A percentile compares a stretch with the other conserved stretches of the same genome.
phyloP scores from a whole-genome alignment of 306 rosid species.

The Prinsepia uniflora region DNA sequence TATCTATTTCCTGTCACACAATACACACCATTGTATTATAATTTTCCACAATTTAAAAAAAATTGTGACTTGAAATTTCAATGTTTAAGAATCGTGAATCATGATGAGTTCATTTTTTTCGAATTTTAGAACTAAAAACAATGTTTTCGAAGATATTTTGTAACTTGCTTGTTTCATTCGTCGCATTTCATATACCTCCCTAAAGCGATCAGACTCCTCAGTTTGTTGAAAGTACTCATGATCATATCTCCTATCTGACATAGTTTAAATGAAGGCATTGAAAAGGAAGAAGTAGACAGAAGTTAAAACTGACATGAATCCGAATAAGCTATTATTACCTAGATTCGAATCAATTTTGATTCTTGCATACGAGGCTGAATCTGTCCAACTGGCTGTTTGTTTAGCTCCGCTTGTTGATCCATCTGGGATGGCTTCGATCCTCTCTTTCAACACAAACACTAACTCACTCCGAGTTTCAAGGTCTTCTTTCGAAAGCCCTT shows the following conservation, averaged over 20 bases:
- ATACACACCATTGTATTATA: neutral
- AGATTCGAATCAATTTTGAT: slow-evolving; percentile 26
- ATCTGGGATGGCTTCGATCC: slow-evolving; percentile 35
- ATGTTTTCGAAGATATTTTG: neutral
- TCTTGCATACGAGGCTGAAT: slow-evolving; percentile 24
- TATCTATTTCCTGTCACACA: slow-evolving; percentile 29
- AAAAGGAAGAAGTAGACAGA: too few species aligned
- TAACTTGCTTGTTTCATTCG: slow-evolving; percentile 39
- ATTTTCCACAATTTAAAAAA: neutral
- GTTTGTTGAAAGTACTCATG: slow-evolving; percentile 36
- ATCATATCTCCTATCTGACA: slow-evolving; percentile 29
- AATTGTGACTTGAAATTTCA: neutral
- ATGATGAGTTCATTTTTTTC: slow-evolving; percentile 5
- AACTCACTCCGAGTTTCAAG: slow-evolving; percentile 31
- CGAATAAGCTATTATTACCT: slow-evolving; percentile 14
- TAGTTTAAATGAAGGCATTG: neutral
- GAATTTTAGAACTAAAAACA: neutral
- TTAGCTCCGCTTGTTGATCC: slow-evolving; percentile 24
- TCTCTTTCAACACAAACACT: slow-evolving; percentile 26
- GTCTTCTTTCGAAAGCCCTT: slow-evolving; percentile 34
- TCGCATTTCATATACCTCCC: slow-evolving; percentile 37
- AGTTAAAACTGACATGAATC: neutral
- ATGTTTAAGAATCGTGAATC: neutral
- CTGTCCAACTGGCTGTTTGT: slow-evolving; percentile 26
- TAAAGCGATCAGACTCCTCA: slow-evolving; percentile 29